Percentiles rank a stretch among this genome's conserved stretches.
Conservation (phyloP, 208 protist species). For the Trypanosoma vivax region DNA sequence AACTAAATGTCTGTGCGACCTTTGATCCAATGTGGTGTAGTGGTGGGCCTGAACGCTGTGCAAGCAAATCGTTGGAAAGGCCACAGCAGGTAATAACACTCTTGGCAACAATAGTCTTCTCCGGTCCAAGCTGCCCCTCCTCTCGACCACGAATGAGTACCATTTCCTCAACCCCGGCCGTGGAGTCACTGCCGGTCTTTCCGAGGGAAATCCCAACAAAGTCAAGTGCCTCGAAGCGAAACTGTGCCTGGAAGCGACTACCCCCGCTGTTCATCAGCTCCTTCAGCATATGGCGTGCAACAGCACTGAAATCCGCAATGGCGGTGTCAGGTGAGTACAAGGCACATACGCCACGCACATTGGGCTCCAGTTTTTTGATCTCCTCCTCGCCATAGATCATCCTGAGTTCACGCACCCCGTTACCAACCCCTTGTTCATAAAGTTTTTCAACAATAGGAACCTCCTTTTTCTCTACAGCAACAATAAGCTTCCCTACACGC, state of each 20-base stretch:
- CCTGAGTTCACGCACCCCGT: constrained; percentile 73
- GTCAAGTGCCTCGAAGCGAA: constrained; percentile 66
- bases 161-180: constrained; percentile 28
- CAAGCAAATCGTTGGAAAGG: constrained; percentile 69
- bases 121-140: constrained; percentile 53
- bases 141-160: constrained; percentile 79
- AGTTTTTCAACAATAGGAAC: constrained; percentile 50
- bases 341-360: constrained; percentile 56
- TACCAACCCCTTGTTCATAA: constrained; percentile 70
- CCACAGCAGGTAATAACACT: constrained; percentile 85
- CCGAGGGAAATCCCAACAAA: constrained; percentile 54
- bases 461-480: constrained; percentile 58
- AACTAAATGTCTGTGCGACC: constrained; percentile 65
- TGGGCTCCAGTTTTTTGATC: constrained; percentile 69
- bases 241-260: constrained; percentile 47
- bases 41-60: constrained; percentile 41
- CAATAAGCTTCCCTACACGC: constrained; percentile 87
- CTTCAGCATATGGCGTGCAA: constrained; percentile 60
- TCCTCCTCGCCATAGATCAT: constrained; percentile 57
- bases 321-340: constrained; percentile 84
- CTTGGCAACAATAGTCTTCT: constrained; percentile 58
- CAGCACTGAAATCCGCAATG: constrained; percentile 78
- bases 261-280: constrained; percentile 35
- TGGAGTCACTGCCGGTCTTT: constrained; percentile 9
- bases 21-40: constrained; percentile 41